Conservation (phyloP, 2,329 filamentous ascomycete genomes). For the Microcyclospora tardicrescens region DNA sequence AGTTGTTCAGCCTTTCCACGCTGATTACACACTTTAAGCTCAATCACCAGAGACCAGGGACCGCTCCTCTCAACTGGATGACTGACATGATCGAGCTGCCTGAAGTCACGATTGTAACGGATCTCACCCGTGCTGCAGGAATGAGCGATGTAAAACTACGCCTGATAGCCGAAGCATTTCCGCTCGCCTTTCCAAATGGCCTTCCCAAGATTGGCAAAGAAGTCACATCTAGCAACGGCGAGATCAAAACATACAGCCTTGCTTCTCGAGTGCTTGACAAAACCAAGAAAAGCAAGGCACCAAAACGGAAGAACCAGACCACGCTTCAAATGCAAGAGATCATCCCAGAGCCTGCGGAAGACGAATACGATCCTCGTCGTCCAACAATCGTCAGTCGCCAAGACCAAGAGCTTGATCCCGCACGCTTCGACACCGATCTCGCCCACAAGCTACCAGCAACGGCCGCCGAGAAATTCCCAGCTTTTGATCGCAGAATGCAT, state of each 20-base stretch:
- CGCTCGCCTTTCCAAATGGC: conserved; percentile 27
- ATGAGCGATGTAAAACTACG: conserved; percentile 43
- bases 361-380: conserved; percentile 37
- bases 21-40: conserved; percentile 48
- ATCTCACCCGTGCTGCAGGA: conserved; percentile 38
- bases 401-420: conserved; percentile 12
- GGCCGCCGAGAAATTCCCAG: background rate
- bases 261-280: conserved; percentile 14
- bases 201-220: conserved; percentile 31
- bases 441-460: conserved; percentile 8
- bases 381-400: conserved; percentile 18
- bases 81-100: conserved; percentile 50
- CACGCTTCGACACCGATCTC: conserved; percentile 20
- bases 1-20: conserved; percentile 36
- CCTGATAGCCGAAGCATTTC: conserved; percentile 21
- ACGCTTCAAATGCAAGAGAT: conserved; percentile 19
- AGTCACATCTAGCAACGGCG: conserved; percentile 9
- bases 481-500: background rate
- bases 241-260: background rate
- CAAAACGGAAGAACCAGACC: conserved; percentile 20
- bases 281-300: conserved; percentile 18
- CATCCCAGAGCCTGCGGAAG: conserved; percentile 27
- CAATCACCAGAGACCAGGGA: conserved; percentile 30
- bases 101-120: conserved; percentile 35
- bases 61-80: conserved; percentile 38